Percentiles rank a stretch among this genome's conserved stretches.
Evolutionary conservation across 2,329 filamentous ascomycete species (phyloP).

Genomic region (Zymoseptoria crescenta): DNA sequence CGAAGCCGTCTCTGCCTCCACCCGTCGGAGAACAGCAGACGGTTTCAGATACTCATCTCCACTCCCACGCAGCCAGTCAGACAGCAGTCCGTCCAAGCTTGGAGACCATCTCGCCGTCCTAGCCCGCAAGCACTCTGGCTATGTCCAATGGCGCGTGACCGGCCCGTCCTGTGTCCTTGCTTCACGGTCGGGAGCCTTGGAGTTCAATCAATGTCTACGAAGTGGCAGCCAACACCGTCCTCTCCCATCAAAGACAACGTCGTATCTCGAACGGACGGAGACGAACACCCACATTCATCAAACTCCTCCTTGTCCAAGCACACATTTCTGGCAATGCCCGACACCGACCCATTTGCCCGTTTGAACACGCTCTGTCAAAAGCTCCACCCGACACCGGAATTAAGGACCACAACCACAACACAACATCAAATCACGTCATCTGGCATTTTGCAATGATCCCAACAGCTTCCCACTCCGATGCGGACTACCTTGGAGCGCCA

Average conservation of each 20-base stretch:
- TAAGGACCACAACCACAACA: neutral
- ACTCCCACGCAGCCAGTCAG: too few relatives aligned
- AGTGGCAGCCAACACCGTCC: neutral
- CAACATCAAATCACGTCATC: neutral
- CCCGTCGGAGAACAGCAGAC: too few relatives aligned
- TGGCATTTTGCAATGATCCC: neutral
- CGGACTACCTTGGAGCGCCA: neutral
- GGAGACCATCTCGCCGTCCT: too few relatives aligned
- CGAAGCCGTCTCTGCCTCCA: too few relatives aligned
- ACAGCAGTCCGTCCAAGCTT: too few relatives aligned
- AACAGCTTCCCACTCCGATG: neutral
- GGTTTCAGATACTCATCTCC: too few relatives aligned
- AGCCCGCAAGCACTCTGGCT: too few relatives aligned
- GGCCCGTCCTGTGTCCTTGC: too few relatives aligned
- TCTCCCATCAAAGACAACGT: neutral
- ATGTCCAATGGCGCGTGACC: too few relatives aligned
- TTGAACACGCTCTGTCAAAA: neutral
- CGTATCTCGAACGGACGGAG: neutral
- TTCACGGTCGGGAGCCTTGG: too few relatives aligned
- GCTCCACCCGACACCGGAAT: neutral
- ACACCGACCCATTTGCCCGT: neutral
- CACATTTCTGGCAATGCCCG: neutral
- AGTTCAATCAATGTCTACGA: neutral
- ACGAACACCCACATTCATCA: neutral
- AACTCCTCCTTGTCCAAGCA: neutral